Percentiles rank a stretch among this genome's conserved stretches.
Conservation (phyloP, 768 basidiomycete species). For the Suillus spraguei region DNA sequence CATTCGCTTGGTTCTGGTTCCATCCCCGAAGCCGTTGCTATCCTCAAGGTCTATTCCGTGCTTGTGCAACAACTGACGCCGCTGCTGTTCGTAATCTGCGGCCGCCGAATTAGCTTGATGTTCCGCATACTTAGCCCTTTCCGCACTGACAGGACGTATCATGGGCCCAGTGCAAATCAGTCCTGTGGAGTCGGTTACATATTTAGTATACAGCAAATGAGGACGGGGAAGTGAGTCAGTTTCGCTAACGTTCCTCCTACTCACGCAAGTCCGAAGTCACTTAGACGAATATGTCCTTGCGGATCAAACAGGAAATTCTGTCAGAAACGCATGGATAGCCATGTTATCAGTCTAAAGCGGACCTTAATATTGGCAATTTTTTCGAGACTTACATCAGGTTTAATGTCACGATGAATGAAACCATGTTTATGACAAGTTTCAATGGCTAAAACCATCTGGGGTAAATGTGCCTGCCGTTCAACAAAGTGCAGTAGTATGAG, state of each 20-base stretch:
- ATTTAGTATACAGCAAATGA: constrained; percentile 21
- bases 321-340: constrained; percentile 25
- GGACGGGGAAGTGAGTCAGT: constrained; percentile 16
- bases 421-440: constrained; percentile 93
- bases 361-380: constrained; percentile 31
- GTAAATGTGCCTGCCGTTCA: constrained; percentile 28
- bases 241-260: constrained; percentile 42
- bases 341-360: constrained; percentile 26
- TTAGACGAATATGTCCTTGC: constrained; percentile 90
- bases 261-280: constrained; percentile 95
- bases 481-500: constrained; percentile 21
- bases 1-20: constrained; percentile 75
- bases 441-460: constrained; percentile 91
- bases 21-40: constrained; percentile 61
- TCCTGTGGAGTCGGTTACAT: constrained; percentile 46
- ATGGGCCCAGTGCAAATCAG: constrained; percentile 96
- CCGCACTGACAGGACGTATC: constrained; percentile 78
- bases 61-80: constrained; percentile 83
- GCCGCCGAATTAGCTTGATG: constrained; percentile 19
- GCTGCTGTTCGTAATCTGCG: constrained; percentile 92
- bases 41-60: constrained; percentile 96
- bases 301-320: constrained; percentile 97
- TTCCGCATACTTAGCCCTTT: constrained; percentile 12
- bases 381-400: constrained; percentile 72
- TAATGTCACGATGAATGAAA: constrained; percentile 98